Evolutionary conservation across 2,329 filamentous ascomycete genomes (phyloP), one percentile per base, ranked within the genome.

Genomic region (Lojkania enalia): DNA sequence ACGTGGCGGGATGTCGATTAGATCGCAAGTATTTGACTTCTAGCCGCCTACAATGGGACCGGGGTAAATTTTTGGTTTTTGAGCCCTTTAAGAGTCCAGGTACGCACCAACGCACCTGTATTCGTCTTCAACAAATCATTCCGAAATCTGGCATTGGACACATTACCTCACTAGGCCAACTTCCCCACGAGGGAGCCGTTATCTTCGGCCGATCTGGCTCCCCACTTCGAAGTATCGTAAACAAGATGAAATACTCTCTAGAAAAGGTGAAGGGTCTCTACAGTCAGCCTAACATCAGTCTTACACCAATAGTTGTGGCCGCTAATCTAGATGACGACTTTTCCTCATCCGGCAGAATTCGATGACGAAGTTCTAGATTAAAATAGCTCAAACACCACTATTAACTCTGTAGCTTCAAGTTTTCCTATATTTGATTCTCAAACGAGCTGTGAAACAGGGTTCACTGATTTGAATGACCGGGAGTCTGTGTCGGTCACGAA

Each of bases 11-110:
- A 5, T 54, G 45, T 31, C 38, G 45, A 19, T 15, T 49, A 2
- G 33, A 39, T 20, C 44, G 49, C 11, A 42, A 40, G 23, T 55
- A 50, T 25, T 38, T 58, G 6, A 53, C 49, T 14, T 50, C 36
- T 14, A 46, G 45, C 4, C 31, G 47, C 5, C 29, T 58, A 2
- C 51, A 44, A 16, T 58, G 54, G 55, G 49, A 58, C 27, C 44
- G 41, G 39, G 54, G 51, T 23, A 35, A 42, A 20, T 46, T 49
- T 7, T 9, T 35, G 4, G 20, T 51, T 1, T 55, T 55, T 32
- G 44, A 49, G 14, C 11, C 38, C 6, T 55, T 49, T 31, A 16
- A 39, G 16, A 14, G 15, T 11, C 20, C 48, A 7, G 20, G 33
- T 5, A 15, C 14, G 11, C 14, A 9, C 30, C 7, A 15, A 6